Percentiles rank a stretch among this genome's conserved stretches.
These are phyloP conservation scores for Pseudogymnoascus sp. DNA, from an alignment of 2,329 filamentous ascomycete species.

Conservation along the genomic window DNA sequence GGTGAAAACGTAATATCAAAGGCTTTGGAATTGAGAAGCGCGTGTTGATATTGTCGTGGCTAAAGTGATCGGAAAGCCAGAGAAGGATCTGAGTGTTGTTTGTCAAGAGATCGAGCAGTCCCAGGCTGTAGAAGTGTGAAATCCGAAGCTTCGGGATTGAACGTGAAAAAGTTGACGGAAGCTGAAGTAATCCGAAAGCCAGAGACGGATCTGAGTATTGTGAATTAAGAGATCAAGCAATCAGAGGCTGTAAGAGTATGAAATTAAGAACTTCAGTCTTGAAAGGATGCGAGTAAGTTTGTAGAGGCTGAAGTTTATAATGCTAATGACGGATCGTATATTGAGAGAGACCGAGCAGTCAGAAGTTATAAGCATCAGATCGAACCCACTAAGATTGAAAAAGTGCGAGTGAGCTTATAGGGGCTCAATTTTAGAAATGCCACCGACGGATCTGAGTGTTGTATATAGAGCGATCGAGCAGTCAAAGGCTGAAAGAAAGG, in stretches of 20 bases:
- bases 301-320: neutral
- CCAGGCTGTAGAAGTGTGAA: neutral
- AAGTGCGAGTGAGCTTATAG: neutral
- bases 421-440: neutral
- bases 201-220: neutral
- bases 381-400: neutral
- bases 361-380: neutral
- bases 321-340: neutral
- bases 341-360: neutral
- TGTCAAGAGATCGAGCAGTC: neutral
- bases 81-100: neutral
- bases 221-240: neutral
- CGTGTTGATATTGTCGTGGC: neutral
- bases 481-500: neutral
- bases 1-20: neutral
- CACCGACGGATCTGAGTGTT: neutral
- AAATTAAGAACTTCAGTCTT: too few species aligned
- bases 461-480: neutral
- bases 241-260: neutral
- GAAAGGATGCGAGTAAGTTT: neutral
- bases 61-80: neutral
- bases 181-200: neutral
- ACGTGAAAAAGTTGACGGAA: neutral
- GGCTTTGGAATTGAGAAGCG: neutral
- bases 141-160: neutral